Percentiles rank a stretch among this genome's conserved stretches.
phyloP scores from a whole-genome alignment of 192 early-diverging fungal genomes.

The Backusella sp. region DNA sequence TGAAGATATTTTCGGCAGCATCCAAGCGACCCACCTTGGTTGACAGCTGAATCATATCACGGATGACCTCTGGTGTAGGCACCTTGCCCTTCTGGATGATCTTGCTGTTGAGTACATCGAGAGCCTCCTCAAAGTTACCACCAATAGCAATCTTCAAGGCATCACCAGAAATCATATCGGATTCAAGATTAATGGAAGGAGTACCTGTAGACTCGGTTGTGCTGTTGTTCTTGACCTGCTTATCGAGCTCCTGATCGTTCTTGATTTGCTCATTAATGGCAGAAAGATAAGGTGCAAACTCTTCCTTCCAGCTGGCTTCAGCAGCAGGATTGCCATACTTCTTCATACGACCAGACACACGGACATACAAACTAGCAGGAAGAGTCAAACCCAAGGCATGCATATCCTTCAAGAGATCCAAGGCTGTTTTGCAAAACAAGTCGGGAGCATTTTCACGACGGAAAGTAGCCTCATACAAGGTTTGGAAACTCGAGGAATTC shows the following conservation, averaged over 20 bases:
- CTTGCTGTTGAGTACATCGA: slow-evolving; percentile 18
- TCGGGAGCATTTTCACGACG: background rate
- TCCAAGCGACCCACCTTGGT: slow-evolving; percentile 27
- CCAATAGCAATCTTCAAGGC: slow-evolving; percentile 14
- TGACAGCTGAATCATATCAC: slow-evolving; percentile 33
- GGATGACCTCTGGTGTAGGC: slow-evolving; percentile 30
- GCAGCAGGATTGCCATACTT: slow-evolving; percentile 10
- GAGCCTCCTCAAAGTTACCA: slow-evolving; percentile 25
- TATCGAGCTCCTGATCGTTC: background rate
- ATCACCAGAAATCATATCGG: slow-evolving; percentile 27
- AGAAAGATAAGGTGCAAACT: slow-evolving; percentile 12
- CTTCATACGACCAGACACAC: slow-evolving; percentile 15
- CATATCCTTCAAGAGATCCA: slow-evolving; percentile 29
- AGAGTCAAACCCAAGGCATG: slow-evolving; percentile 6
- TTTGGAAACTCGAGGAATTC: background rate
- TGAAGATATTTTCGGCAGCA: slow-evolving; percentile 13
- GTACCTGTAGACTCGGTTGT: background rate
- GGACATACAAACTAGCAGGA: slow-evolving; percentile 7
- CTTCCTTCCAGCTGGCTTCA: slow-evolving; percentile 20
- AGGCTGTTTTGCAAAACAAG: slow-evolving; percentile 7
- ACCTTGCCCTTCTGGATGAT: slow-evolving; percentile 25
- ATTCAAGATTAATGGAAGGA: background rate
- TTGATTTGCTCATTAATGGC: slow-evolving; percentile 11
- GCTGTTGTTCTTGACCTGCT: background rate
- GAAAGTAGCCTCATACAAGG: slow-evolving; percentile 24